phyloP scores from a whole-genome alignment of 1,284 basidiomycete species.

The Calocybe gambosa region DNA sequence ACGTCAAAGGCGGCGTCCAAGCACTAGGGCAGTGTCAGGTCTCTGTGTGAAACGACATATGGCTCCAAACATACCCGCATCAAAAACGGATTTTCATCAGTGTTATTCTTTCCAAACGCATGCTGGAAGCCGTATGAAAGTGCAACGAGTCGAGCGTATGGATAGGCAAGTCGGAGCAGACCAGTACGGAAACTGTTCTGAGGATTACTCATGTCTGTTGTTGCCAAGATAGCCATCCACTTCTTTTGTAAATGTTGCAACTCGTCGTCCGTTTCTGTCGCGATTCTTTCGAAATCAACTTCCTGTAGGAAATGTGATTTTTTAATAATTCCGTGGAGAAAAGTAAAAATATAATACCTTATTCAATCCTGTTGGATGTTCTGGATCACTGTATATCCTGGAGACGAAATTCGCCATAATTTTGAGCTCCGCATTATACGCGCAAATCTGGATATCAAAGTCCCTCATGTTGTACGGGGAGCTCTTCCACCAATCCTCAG shows the following conservation, averaged over 20 bases:
- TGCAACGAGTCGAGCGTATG: constrained; percentile 62
- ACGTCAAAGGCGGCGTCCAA: constrained; percentile 58
- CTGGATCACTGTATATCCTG: constrained; percentile 67
- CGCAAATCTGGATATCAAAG: constrained; percentile 72
- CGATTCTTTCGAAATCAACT: constrained; percentile 57
- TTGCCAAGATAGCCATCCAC: constrained; percentile 50
- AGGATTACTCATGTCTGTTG: constrained; percentile 44
- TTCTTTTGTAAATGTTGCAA: constrained; percentile 43
- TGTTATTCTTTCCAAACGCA: constrained; percentile 51
- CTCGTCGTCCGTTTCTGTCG: constrained; percentile 60
- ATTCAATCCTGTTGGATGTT: constrained; percentile 66
- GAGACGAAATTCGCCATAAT: constrained; percentile 54
- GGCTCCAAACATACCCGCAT: constrained; percentile 43
- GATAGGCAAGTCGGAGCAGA: constrained; percentile 57
- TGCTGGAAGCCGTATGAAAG: constrained; percentile 76
- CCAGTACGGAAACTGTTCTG: constrained; percentile 58
- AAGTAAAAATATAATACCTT: constrained; percentile 41
- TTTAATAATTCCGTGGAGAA: constrained; percentile 3
- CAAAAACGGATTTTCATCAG: constrained; percentile 60
- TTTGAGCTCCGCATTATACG: constrained; percentile 67
- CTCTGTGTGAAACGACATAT: neutral
- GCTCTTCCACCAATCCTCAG: constrained; percentile 67
- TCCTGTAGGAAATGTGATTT: constrained; percentile 30
- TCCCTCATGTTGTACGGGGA: constrained; percentile 61
- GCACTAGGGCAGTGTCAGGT: constrained; percentile 34